These are phyloP conservation scores for Penicillium italicum DNA, from an alignment of 2,329 filamentous ascomycete genomes.

Conservation along the genomic window DNA sequence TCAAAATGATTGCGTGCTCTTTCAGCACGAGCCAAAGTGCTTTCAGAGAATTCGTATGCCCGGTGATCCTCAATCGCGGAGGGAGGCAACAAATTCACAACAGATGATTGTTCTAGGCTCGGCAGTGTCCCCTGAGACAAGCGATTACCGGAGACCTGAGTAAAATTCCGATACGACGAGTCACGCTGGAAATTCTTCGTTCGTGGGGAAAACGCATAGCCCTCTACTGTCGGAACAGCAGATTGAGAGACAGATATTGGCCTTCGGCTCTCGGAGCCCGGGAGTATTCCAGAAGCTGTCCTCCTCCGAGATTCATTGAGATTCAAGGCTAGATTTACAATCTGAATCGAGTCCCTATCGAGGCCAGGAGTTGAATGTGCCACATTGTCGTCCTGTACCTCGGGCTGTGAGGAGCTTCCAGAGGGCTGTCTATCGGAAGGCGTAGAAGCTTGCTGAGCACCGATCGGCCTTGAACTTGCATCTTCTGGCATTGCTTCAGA, in stretches of 20 bases:
- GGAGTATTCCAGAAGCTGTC: conserved; percentile 55
- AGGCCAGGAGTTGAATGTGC: conserved; percentile 39
- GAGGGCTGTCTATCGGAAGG: conserved; percentile 13
- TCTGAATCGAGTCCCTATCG: conserved; percentile 77
- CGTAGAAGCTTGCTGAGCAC: conserved; percentile 10
- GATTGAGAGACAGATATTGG: conserved; percentile 26
- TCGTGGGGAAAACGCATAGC: conserved; percentile 15
- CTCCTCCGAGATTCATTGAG: conserved; percentile 72
- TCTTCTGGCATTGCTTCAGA: conserved; percentile 30
- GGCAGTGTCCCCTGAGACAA: conserved; percentile 9
- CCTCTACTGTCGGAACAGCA: conserved; percentile 21
- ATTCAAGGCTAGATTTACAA: conserved; percentile 87
- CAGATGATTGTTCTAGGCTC: conserved; percentile 17
- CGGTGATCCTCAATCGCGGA: conserved; percentile 32
- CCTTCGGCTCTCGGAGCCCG: conserved; percentile 46
- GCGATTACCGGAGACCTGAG: conserved; percentile 27
- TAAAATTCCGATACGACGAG: conserved; percentile 19
- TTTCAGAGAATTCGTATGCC: conserved; percentile 62
- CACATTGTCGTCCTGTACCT: conserved; percentile 6
- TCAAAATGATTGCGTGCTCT: conserved; percentile 84
- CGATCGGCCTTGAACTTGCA: conserved; percentile 6
- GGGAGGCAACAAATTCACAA: conserved; percentile 30
- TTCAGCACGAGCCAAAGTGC: conserved; percentile 75
- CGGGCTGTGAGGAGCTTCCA: conserved; percentile 13
- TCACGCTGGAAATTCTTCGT: conserved; percentile 15